phyloP scores from a whole-genome alignment of 106 monocot species.

The Acorus calamus region DNA sequence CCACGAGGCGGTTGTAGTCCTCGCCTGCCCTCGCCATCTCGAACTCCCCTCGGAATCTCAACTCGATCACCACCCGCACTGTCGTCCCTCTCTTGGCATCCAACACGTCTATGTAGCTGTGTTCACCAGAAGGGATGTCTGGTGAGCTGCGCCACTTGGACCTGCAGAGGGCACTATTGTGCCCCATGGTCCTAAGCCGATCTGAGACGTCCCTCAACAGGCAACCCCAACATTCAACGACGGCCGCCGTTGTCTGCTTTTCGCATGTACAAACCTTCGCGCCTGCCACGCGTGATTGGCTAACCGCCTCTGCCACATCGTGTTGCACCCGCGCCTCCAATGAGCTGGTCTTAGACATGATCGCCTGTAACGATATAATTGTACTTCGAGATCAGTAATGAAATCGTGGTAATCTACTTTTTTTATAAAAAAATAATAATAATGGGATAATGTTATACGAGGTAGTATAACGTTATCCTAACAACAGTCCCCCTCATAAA shows the following conservation, averaged over 20 bases:
- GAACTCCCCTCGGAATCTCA: conserved; percentile 64
- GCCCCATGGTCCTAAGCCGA: conserved; percentile 35
- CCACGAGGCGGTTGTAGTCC: conserved; percentile 53
- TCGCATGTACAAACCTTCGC: conserved; percentile 22
- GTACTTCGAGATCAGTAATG: neutral
- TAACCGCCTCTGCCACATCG: conserved; percentile 25
- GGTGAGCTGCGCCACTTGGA: conserved; percentile 63
- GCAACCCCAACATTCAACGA: conserved; percentile 32
- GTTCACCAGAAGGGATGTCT: conserved; percentile 83
- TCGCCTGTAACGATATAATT: conserved; percentile 19
- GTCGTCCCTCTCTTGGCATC: conserved; percentile 27
- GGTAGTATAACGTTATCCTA: too few species aligned
- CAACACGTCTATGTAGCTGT: conserved; percentile 63
- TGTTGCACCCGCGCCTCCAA: conserved; percentile 35
- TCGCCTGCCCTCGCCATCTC: conserved; percentile 64
- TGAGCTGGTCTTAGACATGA: conserved; percentile 35
- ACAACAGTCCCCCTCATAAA: too few species aligned
- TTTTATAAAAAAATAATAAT: too few species aligned
- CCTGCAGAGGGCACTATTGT: conserved; percentile 59
- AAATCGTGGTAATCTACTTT: too few species aligned
- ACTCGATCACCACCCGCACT: conserved; percentile 56
- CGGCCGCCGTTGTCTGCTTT: neutral
- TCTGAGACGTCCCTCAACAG: conserved; percentile 19
- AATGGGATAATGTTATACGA: too few species aligned
- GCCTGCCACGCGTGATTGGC: conserved; percentile 17